Evolutionary conservation across 140 eudicot genomes (phyloP).

Genomic region (Senecio squalidus): DNA sequence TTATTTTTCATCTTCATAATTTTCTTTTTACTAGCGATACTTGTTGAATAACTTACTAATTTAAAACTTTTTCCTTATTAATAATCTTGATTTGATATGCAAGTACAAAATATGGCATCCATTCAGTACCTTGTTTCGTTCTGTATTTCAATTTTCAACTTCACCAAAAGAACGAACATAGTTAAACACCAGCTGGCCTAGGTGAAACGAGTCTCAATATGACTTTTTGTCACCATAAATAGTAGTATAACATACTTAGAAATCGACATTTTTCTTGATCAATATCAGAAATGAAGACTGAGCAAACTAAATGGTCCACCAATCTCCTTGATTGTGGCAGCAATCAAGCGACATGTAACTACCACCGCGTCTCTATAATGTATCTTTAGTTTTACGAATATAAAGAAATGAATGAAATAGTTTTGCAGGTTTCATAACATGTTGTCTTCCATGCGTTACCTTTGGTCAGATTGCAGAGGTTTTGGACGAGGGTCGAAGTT

Average conservation of each 20-base stretch:
- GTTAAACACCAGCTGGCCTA: background rate
- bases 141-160: background rate
- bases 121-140: background rate
- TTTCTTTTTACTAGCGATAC: too few species aligned
- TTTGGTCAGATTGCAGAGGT: conserved; percentile 37
- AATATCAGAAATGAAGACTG: conserved; percentile 14
- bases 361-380: background rate
- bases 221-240: background rate
- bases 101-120: background rate
- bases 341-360: conserved; percentile 18
- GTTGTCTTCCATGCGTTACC: conserved; percentile 32
- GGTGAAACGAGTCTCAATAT: background rate
- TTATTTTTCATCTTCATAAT: too few species aligned
- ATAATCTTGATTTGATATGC: too few species aligned
- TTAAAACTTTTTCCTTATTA: too few species aligned
- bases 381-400: background rate
- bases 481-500: conserved; percentile 33
- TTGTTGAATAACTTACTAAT: too few species aligned
- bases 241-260: background rate
- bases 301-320: conserved; percentile 15
- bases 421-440: conserved; percentile 33
- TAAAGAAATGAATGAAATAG: background rate
- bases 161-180: background rate
- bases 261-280: background rate
- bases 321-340: conserved; percentile 16